Percentiles rank a stretch among this genome's conserved stretches.
Conservation (phyloP, 176 grass and related monocot genomes). For the Urochloa ruziziensis region DNA sequence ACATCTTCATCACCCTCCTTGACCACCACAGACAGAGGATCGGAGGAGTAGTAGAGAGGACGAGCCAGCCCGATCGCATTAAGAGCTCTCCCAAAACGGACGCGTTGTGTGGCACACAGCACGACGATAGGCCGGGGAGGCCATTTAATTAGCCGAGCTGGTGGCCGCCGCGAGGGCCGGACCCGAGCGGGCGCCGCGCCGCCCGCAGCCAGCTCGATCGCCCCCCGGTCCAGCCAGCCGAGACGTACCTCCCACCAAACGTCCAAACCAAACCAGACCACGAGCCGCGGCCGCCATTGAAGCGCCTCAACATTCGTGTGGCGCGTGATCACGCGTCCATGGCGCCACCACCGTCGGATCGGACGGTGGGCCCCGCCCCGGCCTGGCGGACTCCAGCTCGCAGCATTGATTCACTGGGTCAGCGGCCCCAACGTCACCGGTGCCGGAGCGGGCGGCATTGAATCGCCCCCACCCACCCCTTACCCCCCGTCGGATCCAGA, state of each 20-base stretch:
- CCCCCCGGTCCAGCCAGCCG: background rate
- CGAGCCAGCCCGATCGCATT: background rate
- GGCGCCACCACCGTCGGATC: background rate
- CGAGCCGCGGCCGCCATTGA: background rate
- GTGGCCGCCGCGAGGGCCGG: background rate
- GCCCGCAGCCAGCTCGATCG: no score
- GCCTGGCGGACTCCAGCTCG: background rate
- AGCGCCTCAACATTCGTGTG: conserved; percentile 10
- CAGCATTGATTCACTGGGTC: background rate
- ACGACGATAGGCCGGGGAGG: background rate
- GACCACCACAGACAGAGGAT: no score
- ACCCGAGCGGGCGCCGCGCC: background rate
- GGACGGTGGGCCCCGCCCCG: background rate
- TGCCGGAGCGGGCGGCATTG: conserved; percentile 11
- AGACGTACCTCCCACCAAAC: conserved; percentile 21
- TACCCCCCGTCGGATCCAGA: conserved; percentile 31
- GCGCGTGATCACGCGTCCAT: background rate
- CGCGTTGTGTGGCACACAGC: background rate
- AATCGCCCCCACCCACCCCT: conserved; percentile 5
- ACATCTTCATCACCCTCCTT: background rate
- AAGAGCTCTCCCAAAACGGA: background rate
- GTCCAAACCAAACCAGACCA: no score
- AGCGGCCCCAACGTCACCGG: background rate
- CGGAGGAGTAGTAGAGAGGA: background rate
- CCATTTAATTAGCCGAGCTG: conserved; percentile 33